phyloP scores from a whole-genome alignment of 179 eudicot genomes.

The Corrigiola litoralis region DNA sequence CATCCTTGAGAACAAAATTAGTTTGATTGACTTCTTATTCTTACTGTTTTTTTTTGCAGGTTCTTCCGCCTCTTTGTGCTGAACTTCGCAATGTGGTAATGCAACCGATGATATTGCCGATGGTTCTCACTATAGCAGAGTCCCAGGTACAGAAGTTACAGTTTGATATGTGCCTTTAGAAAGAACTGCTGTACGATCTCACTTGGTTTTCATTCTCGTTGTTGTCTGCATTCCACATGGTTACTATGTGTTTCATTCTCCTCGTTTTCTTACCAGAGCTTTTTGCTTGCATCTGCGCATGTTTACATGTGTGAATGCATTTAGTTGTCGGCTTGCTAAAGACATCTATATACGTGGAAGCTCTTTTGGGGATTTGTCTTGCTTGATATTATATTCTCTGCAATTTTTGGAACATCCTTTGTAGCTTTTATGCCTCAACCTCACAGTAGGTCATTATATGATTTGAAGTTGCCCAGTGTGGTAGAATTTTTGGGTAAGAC shows the following conservation, averaged over 20 bases:
- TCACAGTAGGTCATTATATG: neutral
- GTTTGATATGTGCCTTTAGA: neutral
- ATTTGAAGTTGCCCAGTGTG: neutral
- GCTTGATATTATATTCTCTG: neutral
- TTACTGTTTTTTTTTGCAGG: constrained; percentile 42
- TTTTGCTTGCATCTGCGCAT: neutral
- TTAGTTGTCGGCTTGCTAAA: neutral
- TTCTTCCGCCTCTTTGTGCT: constrained; percentile 98
- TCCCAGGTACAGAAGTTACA: constrained; percentile 62
- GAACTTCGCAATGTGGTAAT: constrained; percentile 94
- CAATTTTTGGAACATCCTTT: neutral
- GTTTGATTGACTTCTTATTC: neutral
- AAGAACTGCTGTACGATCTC: neutral
- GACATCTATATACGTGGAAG: neutral
- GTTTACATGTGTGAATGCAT: neutral
- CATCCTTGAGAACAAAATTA: neutral
- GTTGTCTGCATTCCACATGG: neutral
- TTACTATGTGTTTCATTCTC: neutral
- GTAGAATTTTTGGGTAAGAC: neutral
- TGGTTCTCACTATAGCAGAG: constrained; percentile 97
- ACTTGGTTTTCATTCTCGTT: neutral
- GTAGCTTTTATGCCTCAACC: neutral
- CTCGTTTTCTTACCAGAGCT: neutral
- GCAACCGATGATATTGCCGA: constrained; percentile 98
- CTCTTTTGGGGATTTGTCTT: neutral